Base-by-base conservation (phyloP, 2,329 filamentous ascomycete genomes). In the Cladorrhinum sp. region DNA sequence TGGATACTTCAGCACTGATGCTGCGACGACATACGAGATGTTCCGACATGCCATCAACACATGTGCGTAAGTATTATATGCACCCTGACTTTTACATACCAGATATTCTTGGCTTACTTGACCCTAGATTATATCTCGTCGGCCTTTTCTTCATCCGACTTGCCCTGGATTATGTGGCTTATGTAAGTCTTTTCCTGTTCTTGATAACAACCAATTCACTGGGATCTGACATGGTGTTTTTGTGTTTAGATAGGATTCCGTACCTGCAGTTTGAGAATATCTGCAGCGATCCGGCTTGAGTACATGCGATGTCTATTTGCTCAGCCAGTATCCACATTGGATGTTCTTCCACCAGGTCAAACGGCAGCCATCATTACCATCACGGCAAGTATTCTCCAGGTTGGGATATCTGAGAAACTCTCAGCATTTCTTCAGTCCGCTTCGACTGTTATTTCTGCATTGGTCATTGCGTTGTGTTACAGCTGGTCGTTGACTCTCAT, bases 81-180 rank as follows among this genome's bases (percentile, higher is more conserved):
- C 25, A 32, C 16, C 9, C 20, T n/a, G 13, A 41, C 8, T 36
- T n/a, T 36, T 41, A n/a, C n/a, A n/a, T n/a, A n/a, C n/a, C n/a
- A n/a, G n/a, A n/a, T n/a, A 13, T 41, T n/a, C 36, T 41, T n/a
- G 16, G 25, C 25, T 20, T 2, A 32, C 50, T 12, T 12, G 16
- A 79, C 56, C 18, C 45, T 72, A 83, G 64, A 67, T 78, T 91
- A 0, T 91, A 87, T 69, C 85, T 92, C 65, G 80, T 91, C 57
- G 85, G 86, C 57, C 76, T 92, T 2, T 92, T 92, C 69, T 72
- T 91, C 41, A 88, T 77, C 12, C 84, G 87, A 49, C 85, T 89
- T 61, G 69, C 76, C 24, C 74, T 90, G 13, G 83, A 82, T 60
- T 91, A 90, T 38, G 51, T 70, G 7, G 66, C 71, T 9, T 72